phyloP scores from a whole-genome alignment of 164 flowering plant genomes.

The Vitis amurensis region DNA sequence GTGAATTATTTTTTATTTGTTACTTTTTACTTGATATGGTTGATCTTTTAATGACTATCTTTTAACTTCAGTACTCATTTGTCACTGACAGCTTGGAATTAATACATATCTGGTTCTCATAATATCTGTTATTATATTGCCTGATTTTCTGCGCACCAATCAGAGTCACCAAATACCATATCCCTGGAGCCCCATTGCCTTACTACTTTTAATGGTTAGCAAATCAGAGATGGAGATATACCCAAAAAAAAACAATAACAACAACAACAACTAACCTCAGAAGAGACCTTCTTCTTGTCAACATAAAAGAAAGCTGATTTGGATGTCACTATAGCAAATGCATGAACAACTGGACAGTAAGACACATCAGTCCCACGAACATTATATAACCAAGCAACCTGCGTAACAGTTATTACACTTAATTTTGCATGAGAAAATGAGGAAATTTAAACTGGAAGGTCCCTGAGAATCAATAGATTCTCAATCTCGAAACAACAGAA shows the following conservation, averaged over 20 bases:
- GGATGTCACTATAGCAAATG: slow-evolving; percentile 79
- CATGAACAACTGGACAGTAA: slow-evolving; percentile 91
- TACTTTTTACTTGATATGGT: no score
- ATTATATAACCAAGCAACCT: slow-evolving; percentile 99
- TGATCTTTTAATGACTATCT: no score
- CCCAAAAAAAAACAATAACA: not conserved
- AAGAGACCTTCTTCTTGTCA: slow-evolving; percentile 69
- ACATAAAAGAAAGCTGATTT: slow-evolving; percentile 83
- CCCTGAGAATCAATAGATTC: not conserved
- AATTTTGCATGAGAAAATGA: slow-evolving; percentile 3
- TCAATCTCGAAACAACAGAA: not conserved
- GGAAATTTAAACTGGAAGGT: not conserved
- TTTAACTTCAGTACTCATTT: no score
- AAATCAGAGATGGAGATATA: not conserved
- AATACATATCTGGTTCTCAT: no score
- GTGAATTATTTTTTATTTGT: no score
- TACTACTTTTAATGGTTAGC: no score
- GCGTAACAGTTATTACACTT: slow-evolving; percentile 11
- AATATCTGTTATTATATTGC: no score
- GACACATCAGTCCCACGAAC: slow-evolving; percentile 90
- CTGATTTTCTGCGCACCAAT: not conserved
- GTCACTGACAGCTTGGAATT: no score
- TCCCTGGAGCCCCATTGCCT: not conserved
- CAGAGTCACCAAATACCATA: not conserved
- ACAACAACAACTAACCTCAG: slow-evolving; percentile 56